Evolutionary conservation across 1,284 basidiomycete genomes (phyloP), one percentile per base, ranked within the genome.

Genomic region (Paramarasmius palmivorus): DNA sequence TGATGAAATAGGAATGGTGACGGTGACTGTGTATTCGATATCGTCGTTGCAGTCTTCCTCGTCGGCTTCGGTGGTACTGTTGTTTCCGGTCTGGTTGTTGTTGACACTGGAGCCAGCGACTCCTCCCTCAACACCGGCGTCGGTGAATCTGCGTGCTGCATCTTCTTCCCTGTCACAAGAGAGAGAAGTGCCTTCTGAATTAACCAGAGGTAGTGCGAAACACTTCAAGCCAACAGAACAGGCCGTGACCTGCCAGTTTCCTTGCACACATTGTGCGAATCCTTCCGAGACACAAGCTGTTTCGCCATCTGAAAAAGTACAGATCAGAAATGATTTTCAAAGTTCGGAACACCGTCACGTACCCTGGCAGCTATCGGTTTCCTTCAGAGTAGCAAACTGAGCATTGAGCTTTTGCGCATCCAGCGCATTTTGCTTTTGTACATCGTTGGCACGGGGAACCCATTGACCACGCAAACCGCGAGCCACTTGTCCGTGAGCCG

Each of bases 201-300:
- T 77, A 23, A 81, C 73, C 37, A 81, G 69, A 0, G 83, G 83
- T 26, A 84, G 72, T 1, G 80, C 80, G 51, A 75, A 71, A 63
- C 83, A 85, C 14, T 62, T 65, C 3, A 70, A 65, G 17, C 66
- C 71, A 19, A 57, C 59, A 5, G 72, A 53, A 65, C 83, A 85
- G 9, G 47, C 44, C 6, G 55, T 56, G 20, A 56, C 39, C 9
- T 39, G 73, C 52, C 76, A 77, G 8, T 61, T 65, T 36, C 71
- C 71, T 36, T 65, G 64, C 10, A 78, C 71, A 61, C 83, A 86
- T 46, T 60, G 59, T 20, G 59, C 59, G 42, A 60, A 60, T 20
- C 50, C 52, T 49, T 70, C 70, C 49, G 56, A 58, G 15, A 68
- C 65, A 59, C 75, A 78, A 0, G 71, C 73, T n/a, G 65, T 49